These are phyloP conservation scores for Amphichorda felina DNA, from an alignment of 2,329 filamentous ascomycete species.

Conservation along the genomic window DNA sequence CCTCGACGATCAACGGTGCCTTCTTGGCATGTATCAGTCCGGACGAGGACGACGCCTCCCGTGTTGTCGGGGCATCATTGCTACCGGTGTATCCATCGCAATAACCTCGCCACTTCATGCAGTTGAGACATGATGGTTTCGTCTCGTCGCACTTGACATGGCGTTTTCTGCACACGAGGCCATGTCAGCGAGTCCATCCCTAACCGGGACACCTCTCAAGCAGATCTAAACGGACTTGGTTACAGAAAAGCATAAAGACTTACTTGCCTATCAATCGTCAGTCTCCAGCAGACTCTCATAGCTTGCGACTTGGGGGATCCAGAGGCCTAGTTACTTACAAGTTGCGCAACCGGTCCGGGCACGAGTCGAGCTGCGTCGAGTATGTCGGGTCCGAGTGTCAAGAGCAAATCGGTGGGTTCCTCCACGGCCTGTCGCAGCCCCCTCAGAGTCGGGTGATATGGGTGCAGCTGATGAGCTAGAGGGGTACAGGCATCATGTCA, in stretches of 20 bases:
- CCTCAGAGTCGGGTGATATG: conserved; percentile 6
- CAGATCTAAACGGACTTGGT: conserved; percentile 5
- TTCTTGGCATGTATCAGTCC: conserved; percentile 19
- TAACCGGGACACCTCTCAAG: not conserved
- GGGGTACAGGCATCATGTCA: not conserved
- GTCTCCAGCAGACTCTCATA: not conserved
- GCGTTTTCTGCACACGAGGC: conserved; percentile 17
- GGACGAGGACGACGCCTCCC: conserved; percentile 4
- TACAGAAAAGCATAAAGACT: not conserved
- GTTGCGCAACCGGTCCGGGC: conserved; percentile 24
- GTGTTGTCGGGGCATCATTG: conserved; percentile 4
- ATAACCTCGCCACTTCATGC: conserved; percentile 27
- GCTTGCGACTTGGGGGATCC: no score
- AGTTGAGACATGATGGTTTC: conserved; percentile 26
- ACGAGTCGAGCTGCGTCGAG: conserved; percentile 22
- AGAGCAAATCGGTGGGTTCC: conserved; percentile 25
- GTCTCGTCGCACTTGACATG: conserved; percentile 31
- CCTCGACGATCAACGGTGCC: conserved; percentile 15
- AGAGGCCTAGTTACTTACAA: conserved; percentile 23
- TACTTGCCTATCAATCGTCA: conserved; percentile 7
- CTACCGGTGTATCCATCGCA: conserved; percentile 21
- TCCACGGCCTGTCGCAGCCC: conserved; percentile 9
- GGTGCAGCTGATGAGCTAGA: conserved; percentile 6
- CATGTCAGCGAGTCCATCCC: not conserved
- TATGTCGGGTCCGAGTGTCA: conserved; percentile 22